phyloP scores from a whole-genome alignment of 2,329 filamentous ascomycete species.

The Raffaelea ambrosiae region DNA sequence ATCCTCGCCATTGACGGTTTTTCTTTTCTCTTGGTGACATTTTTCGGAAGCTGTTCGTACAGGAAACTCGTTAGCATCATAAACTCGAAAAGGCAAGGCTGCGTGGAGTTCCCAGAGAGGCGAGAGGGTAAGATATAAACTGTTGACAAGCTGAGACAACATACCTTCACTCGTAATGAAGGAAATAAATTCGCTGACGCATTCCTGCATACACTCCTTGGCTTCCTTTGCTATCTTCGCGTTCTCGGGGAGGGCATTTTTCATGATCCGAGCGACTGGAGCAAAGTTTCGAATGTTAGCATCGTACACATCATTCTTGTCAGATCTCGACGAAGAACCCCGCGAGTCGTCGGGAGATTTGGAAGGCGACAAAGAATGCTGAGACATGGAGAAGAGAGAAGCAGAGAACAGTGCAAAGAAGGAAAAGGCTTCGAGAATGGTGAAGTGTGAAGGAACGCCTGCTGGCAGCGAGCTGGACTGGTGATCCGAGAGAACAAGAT shows the following conservation, averaged over 20 bases:
- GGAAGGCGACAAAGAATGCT: constrained; percentile 38
- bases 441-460: too few relatives aligned
- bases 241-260: constrained; percentile 92
- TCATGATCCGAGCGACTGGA: constrained; percentile 99
- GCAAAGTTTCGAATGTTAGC: constrained; percentile 93
- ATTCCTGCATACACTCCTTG: constrained; percentile 99
- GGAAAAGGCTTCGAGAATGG: not conserved
- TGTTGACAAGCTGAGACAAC: too few relatives aligned
- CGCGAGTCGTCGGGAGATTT: constrained; percentile 40
- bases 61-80: not conserved
- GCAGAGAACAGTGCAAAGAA: not conserved
- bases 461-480: not conserved
- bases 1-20: constrained; percentile 98
- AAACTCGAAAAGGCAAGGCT: too few relatives aligned
- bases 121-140: constrained; percentile 7
- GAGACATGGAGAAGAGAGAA: constrained; percentile 41
- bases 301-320: constrained; percentile 54
- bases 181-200: constrained; percentile 98
- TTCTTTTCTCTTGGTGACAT: constrained; percentile 98
- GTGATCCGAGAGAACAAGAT: not conserved
- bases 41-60: constrained; percentile 82
- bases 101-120: not conserved
- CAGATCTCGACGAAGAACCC: constrained; percentile 32
- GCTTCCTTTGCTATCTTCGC: constrained; percentile 99
- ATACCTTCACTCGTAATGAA: constrained; percentile 98